Base-by-base conservation (phyloP, 345 rosid genomes). In the Triadica sebifera region DNA sequence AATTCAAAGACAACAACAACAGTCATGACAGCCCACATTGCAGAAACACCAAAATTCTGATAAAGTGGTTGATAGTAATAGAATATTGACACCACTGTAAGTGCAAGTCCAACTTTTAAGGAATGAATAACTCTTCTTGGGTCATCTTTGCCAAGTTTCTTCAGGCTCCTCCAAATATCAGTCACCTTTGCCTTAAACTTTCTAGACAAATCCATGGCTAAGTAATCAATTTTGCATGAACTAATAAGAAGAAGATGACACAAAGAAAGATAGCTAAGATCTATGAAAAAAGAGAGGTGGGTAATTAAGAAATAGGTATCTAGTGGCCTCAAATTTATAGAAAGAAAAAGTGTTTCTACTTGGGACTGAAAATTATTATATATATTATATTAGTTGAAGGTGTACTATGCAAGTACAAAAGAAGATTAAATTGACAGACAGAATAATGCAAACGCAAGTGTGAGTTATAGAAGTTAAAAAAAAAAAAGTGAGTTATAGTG, bases 21-120 rank as follows among this genome's bases (percentile, higher is more conserved):
- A 11, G 87, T 81, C 22, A 88, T 22, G n/a, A 84, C 70, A 49
- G 85, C 87, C 88, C 89, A 86, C 49, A 83, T 77, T 0, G 82
- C 80, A 22, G 63, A 41, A 17, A 60, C 75, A 51, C 82, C 87
- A 43, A 84, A 77, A 20, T 45, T 55, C 0, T 80, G 43, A 15
- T 81, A 84, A 5, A 84, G 72, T 3, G 86, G 78, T n/a, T 74
- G 5, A 6, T 41, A 64, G 50, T 75, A 81, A 81, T 81, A 88
- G 65, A 84, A 43, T 22, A 79, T 7, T 4, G 88, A 83, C 4
- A 88, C 79, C 24, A 88, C n/a, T 0, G 81, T 79, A n/a, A 83
- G 43, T 4, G 86, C 81, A 5, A 86, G 19, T 41, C 88, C 85
- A 3, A 84, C 83, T 79, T 86, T 88, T 1, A 86, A 29, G 4